A percentile compares a stretch with the other conserved stretches of the same genome.
Conservation (phyloP, 108 stramenopile species). For the Pseudonitzschia pungens region DNA sequence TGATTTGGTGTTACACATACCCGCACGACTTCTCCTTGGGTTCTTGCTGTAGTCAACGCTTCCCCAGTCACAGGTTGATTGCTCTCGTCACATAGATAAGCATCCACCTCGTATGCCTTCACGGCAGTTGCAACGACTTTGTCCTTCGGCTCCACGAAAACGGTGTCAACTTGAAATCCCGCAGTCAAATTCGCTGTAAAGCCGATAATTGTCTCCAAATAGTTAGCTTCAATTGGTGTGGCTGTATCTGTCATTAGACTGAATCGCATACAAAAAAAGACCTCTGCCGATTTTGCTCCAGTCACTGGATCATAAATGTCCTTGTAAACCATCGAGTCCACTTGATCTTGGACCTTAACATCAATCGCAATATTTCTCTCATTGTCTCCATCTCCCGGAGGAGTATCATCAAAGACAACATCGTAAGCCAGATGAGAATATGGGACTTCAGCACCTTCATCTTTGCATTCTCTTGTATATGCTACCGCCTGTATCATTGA, state of each 20-base stretch:
- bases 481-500: not conserved
- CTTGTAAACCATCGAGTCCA: not conserved
- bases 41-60: not conserved
- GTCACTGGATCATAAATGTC: not conserved
- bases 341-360: not conserved
- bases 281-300: not conserved
- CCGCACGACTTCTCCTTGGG: conserved; percentile 19
- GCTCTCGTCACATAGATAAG: conserved; percentile 10
- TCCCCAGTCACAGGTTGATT: not conserved
- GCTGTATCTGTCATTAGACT: not conserved
- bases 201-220: conserved; percentile 20
- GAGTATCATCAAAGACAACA: conserved; percentile 54
- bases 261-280: not conserved
- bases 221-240: conserved; percentile 24
- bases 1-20: conserved; percentile 16
- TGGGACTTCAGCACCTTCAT: conserved; percentile 11
- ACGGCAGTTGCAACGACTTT: conserved; percentile 15
- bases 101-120: conserved; percentile 5
- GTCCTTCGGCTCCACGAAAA: conserved; percentile 14
- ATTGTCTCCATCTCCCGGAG: conserved; percentile 31
- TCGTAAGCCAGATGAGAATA: conserved; percentile 42
- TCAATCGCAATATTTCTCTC: not conserved
- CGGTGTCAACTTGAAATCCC: conserved; percentile 2
- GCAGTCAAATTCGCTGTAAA: conserved; percentile 18
- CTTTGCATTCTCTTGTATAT: conserved; percentile 3